phyloP scores from a whole-genome alignment of 805 yeast species.

The Saccharomyces mikatae region DNA sequence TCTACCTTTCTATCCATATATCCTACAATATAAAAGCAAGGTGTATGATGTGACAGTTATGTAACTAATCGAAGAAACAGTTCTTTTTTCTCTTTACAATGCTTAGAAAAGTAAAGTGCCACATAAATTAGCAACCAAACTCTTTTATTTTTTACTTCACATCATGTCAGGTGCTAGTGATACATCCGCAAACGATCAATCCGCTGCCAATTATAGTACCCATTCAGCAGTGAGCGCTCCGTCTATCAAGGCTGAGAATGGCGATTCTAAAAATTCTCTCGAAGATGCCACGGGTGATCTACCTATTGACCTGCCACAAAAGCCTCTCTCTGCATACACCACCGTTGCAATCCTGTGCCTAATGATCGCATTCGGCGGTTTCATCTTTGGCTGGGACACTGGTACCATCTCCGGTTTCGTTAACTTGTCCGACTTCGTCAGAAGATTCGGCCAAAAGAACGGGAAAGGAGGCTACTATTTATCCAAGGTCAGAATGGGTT shows the following conservation, averaged over 20 bases:
- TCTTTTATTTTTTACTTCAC: neutral
- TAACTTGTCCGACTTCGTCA: slow-evolving; percentile 43
- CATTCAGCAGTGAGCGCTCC: neutral
- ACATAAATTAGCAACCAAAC: neutral
- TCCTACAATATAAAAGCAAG: neutral
- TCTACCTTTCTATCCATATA: neutral
- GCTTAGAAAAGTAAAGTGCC: neutral
- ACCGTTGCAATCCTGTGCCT: slow-evolving; percentile 21
- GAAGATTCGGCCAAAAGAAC: slow-evolving; percentile 46
- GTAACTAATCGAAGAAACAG: neutral
- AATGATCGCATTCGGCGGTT: slow-evolving; percentile 17
- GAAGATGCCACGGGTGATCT: neutral
- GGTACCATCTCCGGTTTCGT: slow-evolving; percentile 70
- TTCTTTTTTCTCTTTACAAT: neutral
- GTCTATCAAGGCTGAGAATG: neutral
- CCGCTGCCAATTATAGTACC: neutral
- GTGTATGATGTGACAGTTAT: neutral
- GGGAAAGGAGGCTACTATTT: slow-evolving; percentile 37
- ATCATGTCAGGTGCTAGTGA: neutral
- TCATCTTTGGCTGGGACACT: slow-evolving; percentile 67
- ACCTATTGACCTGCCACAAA: slow-evolving; percentile 17
- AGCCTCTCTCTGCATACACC: slow-evolving; percentile 23
- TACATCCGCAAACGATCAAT: neutral
- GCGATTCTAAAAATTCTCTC: neutral
- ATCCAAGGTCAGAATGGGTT: slow-evolving; percentile 47